Evolutionary conservation across 305 asterid species (phyloP).

Genomic region (Rubia tinctorum): DNA sequence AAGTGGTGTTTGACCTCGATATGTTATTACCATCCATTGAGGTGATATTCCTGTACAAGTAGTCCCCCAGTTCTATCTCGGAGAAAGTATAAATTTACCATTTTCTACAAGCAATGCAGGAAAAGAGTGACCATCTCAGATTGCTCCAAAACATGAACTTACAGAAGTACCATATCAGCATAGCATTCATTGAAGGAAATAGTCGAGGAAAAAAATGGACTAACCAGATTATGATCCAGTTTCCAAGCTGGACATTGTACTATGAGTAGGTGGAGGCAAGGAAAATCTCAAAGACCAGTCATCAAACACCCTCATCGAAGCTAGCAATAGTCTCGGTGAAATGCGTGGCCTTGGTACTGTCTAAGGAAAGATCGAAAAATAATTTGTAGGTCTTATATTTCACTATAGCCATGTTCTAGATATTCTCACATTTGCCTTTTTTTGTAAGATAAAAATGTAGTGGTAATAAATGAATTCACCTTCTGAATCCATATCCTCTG

Average conservation of each 20-base stretch:
- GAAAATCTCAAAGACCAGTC: constrained; percentile 65
- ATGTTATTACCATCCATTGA: constrained; percentile 73
- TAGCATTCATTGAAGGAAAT: not conserved
- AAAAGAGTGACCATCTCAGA: constrained; percentile 9
- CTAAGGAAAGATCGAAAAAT: not conserved
- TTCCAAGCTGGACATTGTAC: constrained; percentile 71
- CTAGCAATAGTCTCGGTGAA: constrained; percentile 68
- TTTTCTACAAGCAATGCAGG: constrained; percentile 80
- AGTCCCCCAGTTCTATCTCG: constrained; percentile 65
- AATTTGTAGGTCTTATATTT: not conserved
- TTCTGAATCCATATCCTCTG: too few relatives aligned
- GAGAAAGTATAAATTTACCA: constrained; percentile 90
- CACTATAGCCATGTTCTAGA: not conserved
- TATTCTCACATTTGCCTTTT: constrained; percentile 3
- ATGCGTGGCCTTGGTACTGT: constrained; percentile 61
- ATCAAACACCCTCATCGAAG: constrained; percentile 73
- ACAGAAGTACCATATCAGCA: too few relatives aligned
- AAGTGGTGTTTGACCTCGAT: constrained; percentile 68
- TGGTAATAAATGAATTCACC: constrained; percentile 33
- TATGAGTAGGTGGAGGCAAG: constrained; percentile 45
- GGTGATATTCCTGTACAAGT: constrained; percentile 85
- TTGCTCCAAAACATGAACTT: too few relatives aligned
- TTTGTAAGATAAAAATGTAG: not conserved
- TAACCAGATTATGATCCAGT: constrained; percentile 17
- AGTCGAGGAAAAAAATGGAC: too few relatives aligned